Percentiles rank a stretch among this genome's conserved stretches.
These are phyloP conservation scores for Solanum chiquidenum DNA, from an alignment of 257 asterid genomes.

Conservation along the genomic window DNA sequence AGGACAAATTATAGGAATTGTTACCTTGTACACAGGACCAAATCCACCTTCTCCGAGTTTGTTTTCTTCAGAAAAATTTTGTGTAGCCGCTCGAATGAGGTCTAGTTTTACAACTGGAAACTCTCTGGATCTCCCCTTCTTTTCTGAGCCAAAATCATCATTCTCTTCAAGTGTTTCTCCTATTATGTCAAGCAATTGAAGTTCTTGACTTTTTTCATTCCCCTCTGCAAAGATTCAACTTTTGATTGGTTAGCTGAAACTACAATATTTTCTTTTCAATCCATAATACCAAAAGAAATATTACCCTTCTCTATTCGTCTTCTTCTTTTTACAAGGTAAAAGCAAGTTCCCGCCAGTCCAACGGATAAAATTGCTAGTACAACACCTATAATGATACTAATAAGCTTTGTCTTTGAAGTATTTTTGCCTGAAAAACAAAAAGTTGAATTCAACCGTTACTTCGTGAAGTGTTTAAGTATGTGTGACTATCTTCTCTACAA, in stretches of 20 bases:
- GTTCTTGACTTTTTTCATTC: neutral
- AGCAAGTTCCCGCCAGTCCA: neutral
- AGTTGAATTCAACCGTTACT: neutral
- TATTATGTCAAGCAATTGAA: neutral
- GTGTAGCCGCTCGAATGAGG: neutral
- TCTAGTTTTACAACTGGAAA: neutral
- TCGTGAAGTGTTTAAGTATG: neutral
- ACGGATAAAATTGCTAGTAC: neutral
- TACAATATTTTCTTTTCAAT: neutral
- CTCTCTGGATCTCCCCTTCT: neutral
- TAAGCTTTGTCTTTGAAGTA: neutral
- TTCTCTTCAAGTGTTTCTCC: neutral
- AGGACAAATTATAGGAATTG: neutral
- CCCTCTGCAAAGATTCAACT: neutral
- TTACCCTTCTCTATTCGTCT: neutral
- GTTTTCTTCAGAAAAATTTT: neutral
- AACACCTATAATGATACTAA: neutral
- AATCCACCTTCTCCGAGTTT: slow-evolving; percentile 6
- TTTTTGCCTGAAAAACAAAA: neutral
- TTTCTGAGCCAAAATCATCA: neutral
- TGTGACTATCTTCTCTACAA: no score
- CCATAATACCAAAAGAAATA: neutral
- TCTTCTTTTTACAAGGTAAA: neutral
- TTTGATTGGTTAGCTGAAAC: neutral
- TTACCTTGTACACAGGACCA: neutral